Conservation (phyloP, 1,284 basidiomycete species). For the Porodaedalea pini region DNA sequence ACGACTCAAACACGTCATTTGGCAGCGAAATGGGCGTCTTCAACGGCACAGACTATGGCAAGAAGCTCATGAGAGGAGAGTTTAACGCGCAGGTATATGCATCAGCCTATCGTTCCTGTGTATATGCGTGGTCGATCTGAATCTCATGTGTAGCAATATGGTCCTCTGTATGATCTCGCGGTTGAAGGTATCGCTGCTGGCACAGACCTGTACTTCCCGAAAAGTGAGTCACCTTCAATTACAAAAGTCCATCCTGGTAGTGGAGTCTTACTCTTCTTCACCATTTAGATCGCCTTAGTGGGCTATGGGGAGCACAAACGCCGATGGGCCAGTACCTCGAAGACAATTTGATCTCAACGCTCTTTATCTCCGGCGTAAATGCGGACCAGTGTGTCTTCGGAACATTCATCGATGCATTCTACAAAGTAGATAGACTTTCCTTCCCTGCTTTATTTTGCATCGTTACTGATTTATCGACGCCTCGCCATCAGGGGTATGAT, state of each 20-base stretch:
- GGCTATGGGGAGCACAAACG: slow-evolving; percentile 21
- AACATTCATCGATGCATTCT: slow-evolving; percentile 7
- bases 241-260: neutral
- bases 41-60: slow-evolving; percentile 21
- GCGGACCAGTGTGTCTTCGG: slow-evolving; percentile 21
- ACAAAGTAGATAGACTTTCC: neutral
- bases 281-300: slow-evolving; percentile 20
- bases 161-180: slow-evolving; percentile 1
- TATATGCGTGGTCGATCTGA: no score
- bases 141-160: slow-evolving; percentile 19
- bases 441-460: neutral
- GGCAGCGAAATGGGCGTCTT: slow-evolving; percentile 21
- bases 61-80: slow-evolving; percentile 16
- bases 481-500: slow-evolving; percentile 20
- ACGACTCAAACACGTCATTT: slow-evolving; percentile 14
- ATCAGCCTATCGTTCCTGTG: neutral
- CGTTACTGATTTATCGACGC: neutral
- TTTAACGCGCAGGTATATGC: slow-evolving; percentile 20
- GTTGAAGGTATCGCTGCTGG: slow-evolving; percentile 13
- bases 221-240: slow-evolving; percentile 18
- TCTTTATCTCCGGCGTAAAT: slow-evolving; percentile 23
- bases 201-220: slow-evolving; percentile 22
- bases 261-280: neutral
- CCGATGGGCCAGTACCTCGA: slow-evolving; percentile 20
- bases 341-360: slow-evolving; percentile 22